These are phyloP conservation scores for Penicillium flavigenum DNA, from an alignment of 495 filamentous ascomycete genomes.

Conservation along the genomic window DNA sequence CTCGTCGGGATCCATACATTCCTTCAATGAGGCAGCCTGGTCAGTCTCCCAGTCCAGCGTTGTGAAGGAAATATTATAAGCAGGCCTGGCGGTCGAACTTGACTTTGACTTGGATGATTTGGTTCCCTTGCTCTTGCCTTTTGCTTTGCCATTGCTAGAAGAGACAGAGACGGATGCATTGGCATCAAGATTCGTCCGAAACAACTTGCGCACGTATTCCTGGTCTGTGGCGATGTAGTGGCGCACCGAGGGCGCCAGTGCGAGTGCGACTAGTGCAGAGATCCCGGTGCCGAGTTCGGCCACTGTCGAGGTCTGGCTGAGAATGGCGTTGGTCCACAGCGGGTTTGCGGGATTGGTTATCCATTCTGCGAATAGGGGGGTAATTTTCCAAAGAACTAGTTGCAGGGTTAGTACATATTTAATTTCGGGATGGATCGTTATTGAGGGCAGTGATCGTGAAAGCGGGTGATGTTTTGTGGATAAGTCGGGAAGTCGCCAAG, in stretches of 20 bases:
- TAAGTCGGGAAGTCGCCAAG: background rate
- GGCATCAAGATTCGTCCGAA: slow-evolving; percentile 70
- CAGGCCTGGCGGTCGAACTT: background rate
- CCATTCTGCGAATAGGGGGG: slow-evolving; percentile 83
- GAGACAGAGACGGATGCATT: slow-evolving; percentile 43
- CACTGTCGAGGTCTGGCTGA: slow-evolving; percentile 56
- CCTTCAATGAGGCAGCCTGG: slow-evolving; percentile 33
- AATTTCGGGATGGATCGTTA: background rate
- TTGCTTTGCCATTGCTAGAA: slow-evolving; percentile 17
- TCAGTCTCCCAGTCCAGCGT: slow-evolving; percentile 49
- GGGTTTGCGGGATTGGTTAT: slow-evolving; percentile 61
- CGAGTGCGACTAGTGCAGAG: slow-evolving; percentile 69
- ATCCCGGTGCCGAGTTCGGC: slow-evolving; percentile 89
- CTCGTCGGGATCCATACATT: slow-evolving; percentile 21
- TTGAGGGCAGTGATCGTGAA: background rate
- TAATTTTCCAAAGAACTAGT: slow-evolving; percentile 87
- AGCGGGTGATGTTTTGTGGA: background rate
- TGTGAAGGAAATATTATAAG: slow-evolving; percentile 42
- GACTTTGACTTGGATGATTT: slow-evolving; percentile 7
- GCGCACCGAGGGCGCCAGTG: slow-evolving; percentile 58
- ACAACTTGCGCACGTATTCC: slow-evolving; percentile 71
- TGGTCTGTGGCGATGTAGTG: slow-evolving; percentile 86
- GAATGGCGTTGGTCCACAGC: slow-evolving; percentile 58
- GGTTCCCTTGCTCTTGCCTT: slow-evolving; percentile 21
- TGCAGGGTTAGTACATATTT: background rate